Evolutionary conservation across 2,329 filamentous ascomycete genomes (phyloP), one percentile per base, ranked within the genome.

Genomic region (Aspergillus hiratsukae): DNA sequence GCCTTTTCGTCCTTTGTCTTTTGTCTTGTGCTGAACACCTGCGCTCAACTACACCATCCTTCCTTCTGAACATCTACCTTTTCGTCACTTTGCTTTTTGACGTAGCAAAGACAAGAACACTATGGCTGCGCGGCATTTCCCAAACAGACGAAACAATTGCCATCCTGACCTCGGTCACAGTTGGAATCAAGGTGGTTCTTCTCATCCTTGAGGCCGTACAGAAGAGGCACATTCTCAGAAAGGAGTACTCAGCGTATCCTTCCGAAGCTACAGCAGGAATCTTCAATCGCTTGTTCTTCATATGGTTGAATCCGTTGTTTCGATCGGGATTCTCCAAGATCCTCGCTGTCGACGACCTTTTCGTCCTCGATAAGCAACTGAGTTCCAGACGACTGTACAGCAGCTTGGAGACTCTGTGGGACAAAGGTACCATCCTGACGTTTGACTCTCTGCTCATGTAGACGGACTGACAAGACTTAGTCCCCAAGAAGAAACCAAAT

Each of bases 301-400:
- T 75, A 72, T 84, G 82, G 82, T 66, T 83, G 51, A 82, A 79
- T 56, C 73, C 75, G 2, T 64, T 85, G 6, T 78, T 86, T 45
- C 72, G 72, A 27, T 67, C 70, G 17, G 81, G 82, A 0, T 83
- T 76, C 67, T 74, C 67, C 4, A 78, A 73, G 6, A 59, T 72
- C 3, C 60, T 83, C 5, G 61, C 66, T 0, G 68, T 81, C 0
- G 74, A 78, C 7, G 79, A 81, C 55, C 69, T 81, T 3, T 77
- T 67, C 58, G 58, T 67, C 0, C 64, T 81, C 35, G 79, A 81
- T 56, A 77, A 79, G 54, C 67, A 77, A 52, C 61, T 81, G 10
- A 58, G 65, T 8, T 77, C 78, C 0, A 73, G 74, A 52, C 70
- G 72, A 51, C 62, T 81, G 9, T 69, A 77, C 7, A 56, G 67